These are phyloP conservation scores for Chaetomiaceae sp. DNA, from an alignment of 2,329 filamentous ascomycete species.

Conservation along the genomic window DNA sequence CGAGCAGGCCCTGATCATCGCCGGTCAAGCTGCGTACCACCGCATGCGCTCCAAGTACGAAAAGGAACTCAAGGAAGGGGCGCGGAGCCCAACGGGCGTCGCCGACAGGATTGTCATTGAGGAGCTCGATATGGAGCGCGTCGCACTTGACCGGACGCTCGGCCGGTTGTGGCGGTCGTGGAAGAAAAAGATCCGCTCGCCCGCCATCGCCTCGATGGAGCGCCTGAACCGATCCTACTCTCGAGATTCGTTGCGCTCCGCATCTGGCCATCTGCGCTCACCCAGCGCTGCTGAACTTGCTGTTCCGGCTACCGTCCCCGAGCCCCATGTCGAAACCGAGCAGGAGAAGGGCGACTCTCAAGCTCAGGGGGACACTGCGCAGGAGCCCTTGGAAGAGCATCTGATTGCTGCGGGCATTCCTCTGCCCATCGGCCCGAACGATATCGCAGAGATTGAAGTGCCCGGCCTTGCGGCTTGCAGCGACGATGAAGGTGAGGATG, in stretches of 20 bases:
- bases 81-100: constrained; percentile 42
- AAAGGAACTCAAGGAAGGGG: constrained; percentile 53
- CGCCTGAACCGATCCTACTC: constrained; percentile 42
- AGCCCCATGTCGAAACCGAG: constrained; percentile 28
- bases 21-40: constrained; percentile 76
- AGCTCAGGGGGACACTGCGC: constrained; percentile 5
- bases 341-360: constrained; percentile 7
- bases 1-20: constrained; percentile 83
- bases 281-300: constrained; percentile 35
- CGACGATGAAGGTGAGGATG: constrained; percentile 54
- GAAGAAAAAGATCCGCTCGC: constrained; percentile 76
- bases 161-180: constrained; percentile 91
- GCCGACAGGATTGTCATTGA: constrained; percentile 74
- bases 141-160: constrained; percentile 83
- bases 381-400: constrained; percentile 36
- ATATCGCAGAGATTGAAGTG: constrained; percentile 76
- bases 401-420: constrained; percentile 57
- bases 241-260: constrained; percentile 39
- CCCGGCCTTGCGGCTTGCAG: constrained; percentile 61
- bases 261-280: constrained; percentile 33
- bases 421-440: constrained; percentile 62
- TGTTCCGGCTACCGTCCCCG: constrained; percentile 37
- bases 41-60: constrained; percentile 57
- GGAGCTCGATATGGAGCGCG: constrained; percentile 86
- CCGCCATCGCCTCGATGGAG: constrained; percentile 42